Percentiles rank a stretch among this genome's conserved stretches.
These are phyloP conservation scores for Pseudopediastrum boryanum DNA, from an alignment of 139 green algal species.

Conservation along the genomic window DNA sequence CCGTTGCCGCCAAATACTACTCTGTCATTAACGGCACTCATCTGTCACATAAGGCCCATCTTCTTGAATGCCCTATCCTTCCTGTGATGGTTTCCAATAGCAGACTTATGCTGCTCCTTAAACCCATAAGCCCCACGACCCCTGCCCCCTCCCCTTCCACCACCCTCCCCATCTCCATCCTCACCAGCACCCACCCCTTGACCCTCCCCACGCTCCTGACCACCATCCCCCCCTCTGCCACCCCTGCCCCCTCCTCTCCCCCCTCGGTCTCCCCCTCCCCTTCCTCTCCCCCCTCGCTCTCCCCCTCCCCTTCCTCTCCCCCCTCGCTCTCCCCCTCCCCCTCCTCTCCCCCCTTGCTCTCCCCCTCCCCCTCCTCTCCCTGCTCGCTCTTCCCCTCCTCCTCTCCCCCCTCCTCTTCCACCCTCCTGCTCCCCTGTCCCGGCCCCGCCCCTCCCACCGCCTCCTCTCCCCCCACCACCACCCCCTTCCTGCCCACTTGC, in stretches of 20 bases:
- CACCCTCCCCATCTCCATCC: constrained; percentile 7
- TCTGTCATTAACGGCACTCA: no score
- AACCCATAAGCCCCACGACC: constrained; percentile 30
- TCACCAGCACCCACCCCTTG: constrained; percentile 5
- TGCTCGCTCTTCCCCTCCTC: not conserved
- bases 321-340: not conserved
- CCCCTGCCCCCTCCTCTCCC: not conserved
- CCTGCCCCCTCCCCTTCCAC: constrained; percentile 9
- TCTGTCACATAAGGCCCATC: no score
- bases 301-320: not conserved
- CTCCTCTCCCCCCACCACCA: not conserved
- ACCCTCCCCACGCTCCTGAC: constrained; percentile 5
- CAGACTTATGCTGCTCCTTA: constrained; percentile 82
- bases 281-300: not conserved
- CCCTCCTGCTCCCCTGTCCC: not conserved
- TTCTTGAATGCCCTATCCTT: constrained; percentile 76
- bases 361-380: not conserved
- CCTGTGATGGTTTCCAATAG: constrained; percentile 78
- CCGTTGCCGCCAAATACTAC: no score
- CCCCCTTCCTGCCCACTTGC: not conserved
- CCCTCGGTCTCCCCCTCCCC: not conserved
- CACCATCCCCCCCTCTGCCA: not conserved
- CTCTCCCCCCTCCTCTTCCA: not conserved
- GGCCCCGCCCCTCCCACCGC: not conserved
- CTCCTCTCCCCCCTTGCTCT: constrained; percentile 66